Percentiles rank a stretch among this genome's conserved stretches.
Evolutionary conservation across 192 early-diverging fungal species (phyloP).

Genomic region (Mortierella antarctica): DNA sequence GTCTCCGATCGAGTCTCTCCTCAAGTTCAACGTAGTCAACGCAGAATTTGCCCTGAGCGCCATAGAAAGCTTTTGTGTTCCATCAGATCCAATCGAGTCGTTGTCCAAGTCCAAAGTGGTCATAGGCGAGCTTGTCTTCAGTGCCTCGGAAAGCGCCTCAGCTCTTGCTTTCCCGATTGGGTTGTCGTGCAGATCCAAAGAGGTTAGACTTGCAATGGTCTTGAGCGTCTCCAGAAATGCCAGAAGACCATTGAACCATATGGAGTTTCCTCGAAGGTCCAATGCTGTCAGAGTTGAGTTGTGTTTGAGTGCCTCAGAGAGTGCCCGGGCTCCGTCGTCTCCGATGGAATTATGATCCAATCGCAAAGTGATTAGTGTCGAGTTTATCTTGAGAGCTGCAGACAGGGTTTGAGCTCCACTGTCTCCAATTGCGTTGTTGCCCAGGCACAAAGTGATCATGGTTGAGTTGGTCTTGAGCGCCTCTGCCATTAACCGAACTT

Average conservation of each 20-base stretch:
- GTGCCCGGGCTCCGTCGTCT: not conserved
- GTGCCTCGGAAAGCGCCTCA: no score
- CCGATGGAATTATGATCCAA: no score
- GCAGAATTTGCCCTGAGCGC: not conserved
- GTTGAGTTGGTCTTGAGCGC: slow-evolving; percentile 10
- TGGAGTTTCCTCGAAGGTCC: not conserved
- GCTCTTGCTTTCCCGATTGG: not conserved
- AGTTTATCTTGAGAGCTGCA: slow-evolving; percentile 1
- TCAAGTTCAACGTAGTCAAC: slow-evolving; percentile 1
- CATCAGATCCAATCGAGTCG: no score
- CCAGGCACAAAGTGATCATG: not conserved
- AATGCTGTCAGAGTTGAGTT: no score
- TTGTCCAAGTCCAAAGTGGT: no score
- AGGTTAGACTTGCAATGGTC: not conserved
- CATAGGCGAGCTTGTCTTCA: no score
- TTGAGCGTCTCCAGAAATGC: slow-evolving; percentile 7
- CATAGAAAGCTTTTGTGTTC: no score
- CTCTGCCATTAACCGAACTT: not conserved
- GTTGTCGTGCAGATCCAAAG: slow-evolving; percentile 3
- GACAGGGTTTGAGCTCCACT: not conserved
- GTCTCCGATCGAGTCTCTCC: not conserved
- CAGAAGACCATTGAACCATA: not conserved
- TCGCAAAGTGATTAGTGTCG: not conserved
- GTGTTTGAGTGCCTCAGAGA: no score
- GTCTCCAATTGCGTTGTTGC: slow-evolving; percentile 1